Base-by-base conservation (phyloP, 2,329 filamentous ascomycete species). In the Paecilomyces fulvus region DNA sequence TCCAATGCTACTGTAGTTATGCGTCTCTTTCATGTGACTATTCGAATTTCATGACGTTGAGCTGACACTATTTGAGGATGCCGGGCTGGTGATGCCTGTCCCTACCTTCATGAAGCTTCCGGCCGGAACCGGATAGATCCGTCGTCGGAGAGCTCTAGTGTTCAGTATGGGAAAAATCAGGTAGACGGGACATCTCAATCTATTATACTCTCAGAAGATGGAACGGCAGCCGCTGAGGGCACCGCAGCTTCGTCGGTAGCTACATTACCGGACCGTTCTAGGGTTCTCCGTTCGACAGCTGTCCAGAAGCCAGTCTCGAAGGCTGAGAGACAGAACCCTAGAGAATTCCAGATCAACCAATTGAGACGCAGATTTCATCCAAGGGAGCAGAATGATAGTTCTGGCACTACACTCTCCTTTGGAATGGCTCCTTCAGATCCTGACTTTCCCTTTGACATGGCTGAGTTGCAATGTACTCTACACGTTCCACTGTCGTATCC, bases 391-490 rank as follows among this genome's bases (percentile, higher is more conserved):
- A 67, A 71, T 30, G 69, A 72, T 59, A 65, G 80, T 58, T 79
- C 81, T 52, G 77, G 77, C 2, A 83, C 82, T 0, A 78, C 81
- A 14, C 71, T 92, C 43, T 73, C 77, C 9, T 89, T 92, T 70
- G 82, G 78, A 53, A 73, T 94, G 59, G 74, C 73, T 11, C 89
- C 89, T 4, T 90, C 89, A 5, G 89, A 94, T 67, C 89, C 89
- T 0, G 89, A 94, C 66, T 92, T 94, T 64, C 87, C 89, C 0
- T 92, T 89, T 70, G 87, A 91, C 59, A 76, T 92, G 66, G 80
- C 84, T 25, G 76, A 80, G 33, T 76, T 94, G 30, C 79, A 88
- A 46, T 92, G 88, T 67, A 77, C 83, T 49, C 73, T 94, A 37
- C 79, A 76, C 53, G 78, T 94, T 20, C 89, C 89, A 1, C 68